phyloP scores from a whole-genome alignment of 352 stramenopile genomes.

The Pythium phragmiticola region DNA sequence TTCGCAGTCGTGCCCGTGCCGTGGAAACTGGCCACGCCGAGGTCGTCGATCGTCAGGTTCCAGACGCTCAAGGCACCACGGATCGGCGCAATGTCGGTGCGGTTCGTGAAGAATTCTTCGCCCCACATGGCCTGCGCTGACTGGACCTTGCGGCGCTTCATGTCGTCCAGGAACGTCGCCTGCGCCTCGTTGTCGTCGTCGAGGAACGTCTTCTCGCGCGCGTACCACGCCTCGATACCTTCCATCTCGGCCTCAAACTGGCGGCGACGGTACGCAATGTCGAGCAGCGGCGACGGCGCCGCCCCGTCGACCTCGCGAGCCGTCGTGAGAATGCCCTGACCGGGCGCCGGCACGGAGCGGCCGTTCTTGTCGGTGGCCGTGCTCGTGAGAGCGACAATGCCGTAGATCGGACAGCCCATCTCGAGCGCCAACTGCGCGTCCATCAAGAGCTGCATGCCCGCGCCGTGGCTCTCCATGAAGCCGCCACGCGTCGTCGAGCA shows the following conservation, averaged over 20 bases:
- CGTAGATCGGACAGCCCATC: conserved; percentile 88
- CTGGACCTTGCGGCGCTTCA: conserved; percentile 71
- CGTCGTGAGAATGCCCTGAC: conserved; percentile 85
- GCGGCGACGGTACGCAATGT: conserved; percentile 68
- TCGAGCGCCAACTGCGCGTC: conserved; percentile 83
- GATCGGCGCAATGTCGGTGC: conserved; percentile 69
- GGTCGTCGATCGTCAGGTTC: conserved; percentile 78
- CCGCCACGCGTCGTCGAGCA: conserved; percentile 75
- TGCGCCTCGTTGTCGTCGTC: conserved; percentile 32
- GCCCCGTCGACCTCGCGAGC: conserved; percentile 51
- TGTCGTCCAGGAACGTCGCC: conserved; percentile 50
- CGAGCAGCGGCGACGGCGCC: conserved; percentile 50
- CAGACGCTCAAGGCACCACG: conserved; percentile 74
- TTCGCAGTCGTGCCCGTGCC: conserved; percentile 84
- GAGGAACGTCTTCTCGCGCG: conserved; percentile 47
- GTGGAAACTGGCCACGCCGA: conserved; percentile 84
- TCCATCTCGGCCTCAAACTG: conserved; percentile 78
- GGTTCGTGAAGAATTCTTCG: conserved; percentile 57
- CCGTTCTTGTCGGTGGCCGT: conserved; percentile 89
- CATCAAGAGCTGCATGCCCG: conserved; percentile 88
- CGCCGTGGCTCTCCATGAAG: conserved; percentile 89
- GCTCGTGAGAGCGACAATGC: conserved; percentile 76
- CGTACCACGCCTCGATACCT: conserved; percentile 72
- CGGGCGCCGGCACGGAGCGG: conserved; percentile 77
- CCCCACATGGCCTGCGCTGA: conserved; percentile 67